phyloP scores from a whole-genome alignment of 2,329 filamentous ascomycete species.

The Hypoxylon sp. region DNA sequence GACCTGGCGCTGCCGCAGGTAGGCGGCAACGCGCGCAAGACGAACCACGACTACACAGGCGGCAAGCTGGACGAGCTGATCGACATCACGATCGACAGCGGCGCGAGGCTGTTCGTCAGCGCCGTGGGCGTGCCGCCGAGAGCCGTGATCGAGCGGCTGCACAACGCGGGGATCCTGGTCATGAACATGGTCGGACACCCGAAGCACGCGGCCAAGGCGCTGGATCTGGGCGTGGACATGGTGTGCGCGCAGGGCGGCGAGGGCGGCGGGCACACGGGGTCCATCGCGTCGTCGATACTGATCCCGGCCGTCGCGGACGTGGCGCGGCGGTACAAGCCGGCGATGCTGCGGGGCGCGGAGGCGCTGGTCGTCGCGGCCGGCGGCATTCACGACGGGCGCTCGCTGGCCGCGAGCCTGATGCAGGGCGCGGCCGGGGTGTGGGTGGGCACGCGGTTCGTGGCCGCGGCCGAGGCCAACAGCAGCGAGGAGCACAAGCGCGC shows the following conservation, averaged over 20 bases:
- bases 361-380: conserved; percentile 90
- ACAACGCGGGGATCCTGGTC: conserved; percentile 80
- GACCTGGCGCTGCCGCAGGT: conserved; percentile 92
- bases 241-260: conserved; percentile 93
- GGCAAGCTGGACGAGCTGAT: conserved; percentile 89
- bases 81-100: conserved; percentile 83
- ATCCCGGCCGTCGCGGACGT: conserved; percentile 89
- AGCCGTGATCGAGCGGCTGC: conserved; percentile 76
- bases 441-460: conserved; percentile 94
- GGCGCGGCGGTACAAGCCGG: conserved; percentile 74
- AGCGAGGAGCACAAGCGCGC: conserved; percentile 83
- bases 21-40: conserved; percentile 82
- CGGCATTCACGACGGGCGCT: conserved; percentile 83
- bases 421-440: conserved; percentile 89
- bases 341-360: conserved; percentile 71
- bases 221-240: conserved; percentile 87
- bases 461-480: conserved; percentile 80
- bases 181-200: conserved; percentile 99
- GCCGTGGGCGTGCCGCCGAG: conserved; percentile 88
- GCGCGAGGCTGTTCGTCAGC: conserved; percentile 84
- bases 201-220: conserved; percentile 87
- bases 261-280: conserved; percentile 91
- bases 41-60: conserved; percentile 95
- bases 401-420: conserved; percentile 83
- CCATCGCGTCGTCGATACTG: conserved; percentile 84